Percentiles rank a stretch among this genome's conserved stretches.
Evolutionary conservation across 176 grass and related monocot genomes (phyloP).

Genomic region (Oryza meridionalis): DNA sequence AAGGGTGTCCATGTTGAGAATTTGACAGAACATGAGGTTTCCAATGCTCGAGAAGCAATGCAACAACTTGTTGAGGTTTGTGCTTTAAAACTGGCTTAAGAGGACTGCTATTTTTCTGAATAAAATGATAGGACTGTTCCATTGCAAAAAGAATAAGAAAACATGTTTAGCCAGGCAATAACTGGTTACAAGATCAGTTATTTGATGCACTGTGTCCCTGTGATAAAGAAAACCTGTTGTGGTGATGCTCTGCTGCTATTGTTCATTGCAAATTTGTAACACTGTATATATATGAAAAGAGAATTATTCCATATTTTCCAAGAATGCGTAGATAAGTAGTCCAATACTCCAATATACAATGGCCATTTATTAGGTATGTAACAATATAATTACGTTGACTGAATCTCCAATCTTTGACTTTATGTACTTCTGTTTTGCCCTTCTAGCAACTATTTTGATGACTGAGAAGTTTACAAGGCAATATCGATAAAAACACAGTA

Average conservation of each 20-base stretch:
- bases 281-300: not conserved
- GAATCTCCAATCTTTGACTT: not conserved
- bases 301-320: not conserved
- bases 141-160: not conserved
- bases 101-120: conserved; percentile 8
- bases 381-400: not conserved
- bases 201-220: not conserved
- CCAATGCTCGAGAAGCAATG: conserved; percentile 89
- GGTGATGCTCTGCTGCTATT: not conserved
- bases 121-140: not conserved
- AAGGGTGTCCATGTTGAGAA: conserved; percentile 96
- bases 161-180: not conserved
- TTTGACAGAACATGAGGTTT: conserved; percentile 80
- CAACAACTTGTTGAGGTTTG: conserved; percentile 77
- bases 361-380: conserved; percentile 5
- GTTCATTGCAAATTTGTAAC: not conserved
- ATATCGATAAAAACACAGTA: not conserved
- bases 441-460: conserved; percentile 5
- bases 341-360: not conserved
- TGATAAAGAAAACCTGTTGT: not conserved
- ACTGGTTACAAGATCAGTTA: not conserved
- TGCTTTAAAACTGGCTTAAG: not conserved
- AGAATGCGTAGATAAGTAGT: not conserved
- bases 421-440: conserved; percentile 8
- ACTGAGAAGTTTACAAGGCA: not conserved